Evolutionary conservation across 331 rosid genomes (phyloP).

Genomic region (Acacia pycnantha): DNA sequence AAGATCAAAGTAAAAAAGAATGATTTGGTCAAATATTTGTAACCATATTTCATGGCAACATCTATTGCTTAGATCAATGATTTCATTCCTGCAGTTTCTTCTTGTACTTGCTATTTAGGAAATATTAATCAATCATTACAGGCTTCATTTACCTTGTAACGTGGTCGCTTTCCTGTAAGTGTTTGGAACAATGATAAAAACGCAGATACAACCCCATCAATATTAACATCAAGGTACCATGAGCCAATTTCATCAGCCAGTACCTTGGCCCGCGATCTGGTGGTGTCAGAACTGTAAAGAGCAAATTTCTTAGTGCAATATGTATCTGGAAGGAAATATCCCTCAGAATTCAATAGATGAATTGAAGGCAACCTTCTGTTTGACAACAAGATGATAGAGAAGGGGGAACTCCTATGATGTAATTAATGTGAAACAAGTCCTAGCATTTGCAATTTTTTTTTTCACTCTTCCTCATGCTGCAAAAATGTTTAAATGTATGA

Average conservation of each 20-base stretch:
- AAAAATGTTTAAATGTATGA: background rate
- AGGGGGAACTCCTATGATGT: background rate
- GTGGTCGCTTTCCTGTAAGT: slow-evolving; percentile 79
- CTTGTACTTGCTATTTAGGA: background rate
- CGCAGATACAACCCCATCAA: slow-evolving; percentile 79
- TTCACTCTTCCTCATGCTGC: slow-evolving; percentile 1
- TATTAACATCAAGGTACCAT: slow-evolving; percentile 93
- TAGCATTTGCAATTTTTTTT: background rate
- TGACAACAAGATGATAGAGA: slow-evolving; percentile 13
- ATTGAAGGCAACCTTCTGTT: slow-evolving; percentile 6
- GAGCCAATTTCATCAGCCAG: slow-evolving; percentile 91
- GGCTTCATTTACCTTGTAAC: slow-evolving; percentile 64
- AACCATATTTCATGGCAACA: slow-evolving; percentile 6
- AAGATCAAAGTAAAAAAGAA: background rate
- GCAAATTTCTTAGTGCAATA: slow-evolving; percentile 17
- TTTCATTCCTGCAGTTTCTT: background rate
- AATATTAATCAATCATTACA: background rate
- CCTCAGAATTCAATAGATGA: slow-evolving; percentile 9
- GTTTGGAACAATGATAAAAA: slow-evolving; percentile 72
- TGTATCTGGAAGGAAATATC: background rate
- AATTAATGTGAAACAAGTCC: slow-evolving; percentile 4
- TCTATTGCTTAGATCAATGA: background rate
- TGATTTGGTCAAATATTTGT: background rate
- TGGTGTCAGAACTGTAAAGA: slow-evolving; percentile 77
- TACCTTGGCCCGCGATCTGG: slow-evolving; percentile 69